A percentile compares a stretch with the other conserved stretches of the same genome.
Conservation (phyloP, 73 alveolate species). For the Paramecium sexaurelia region DNA sequence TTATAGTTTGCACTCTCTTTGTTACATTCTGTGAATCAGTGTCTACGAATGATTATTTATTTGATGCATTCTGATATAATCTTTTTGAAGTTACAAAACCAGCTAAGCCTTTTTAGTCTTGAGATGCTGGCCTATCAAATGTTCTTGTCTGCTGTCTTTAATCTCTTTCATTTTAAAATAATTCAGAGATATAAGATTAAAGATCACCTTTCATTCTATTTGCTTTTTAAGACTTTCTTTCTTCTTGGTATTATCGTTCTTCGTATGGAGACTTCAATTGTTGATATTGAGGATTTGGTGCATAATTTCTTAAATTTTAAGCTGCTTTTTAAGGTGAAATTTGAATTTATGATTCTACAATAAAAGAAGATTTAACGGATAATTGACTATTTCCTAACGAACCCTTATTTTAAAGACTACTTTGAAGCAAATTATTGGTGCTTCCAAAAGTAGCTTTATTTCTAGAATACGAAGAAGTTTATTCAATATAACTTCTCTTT, state of each 20-base stretch:
- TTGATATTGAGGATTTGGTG: not conserved
- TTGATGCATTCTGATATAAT: not conserved
- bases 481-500: constrained; percentile 17
- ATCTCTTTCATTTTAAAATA: constrained; percentile 12
- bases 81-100: not conserved
- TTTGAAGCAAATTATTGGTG: not conserved
- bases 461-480: not conserved
- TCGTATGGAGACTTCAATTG: not conserved
- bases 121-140: not conserved
- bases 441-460: not conserved
- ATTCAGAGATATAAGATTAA: not conserved
- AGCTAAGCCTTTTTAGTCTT: not conserved
- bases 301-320: not conserved
- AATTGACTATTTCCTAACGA: constrained; percentile 20
- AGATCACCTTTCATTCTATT: constrained; percentile 29
- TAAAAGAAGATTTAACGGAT: not conserved
- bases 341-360: not conserved
- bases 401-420: constrained; percentile 21
- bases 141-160: not conserved
- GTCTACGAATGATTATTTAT: not conserved
- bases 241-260: not conserved
- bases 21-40: not conserved
- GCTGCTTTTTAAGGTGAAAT: not conserved
- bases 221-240: constrained; percentile 22
- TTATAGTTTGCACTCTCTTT: not conserved